Base-by-base conservation (phyloP, 352 stramenopile genomes). In the Pythium periplocum region DNA sequence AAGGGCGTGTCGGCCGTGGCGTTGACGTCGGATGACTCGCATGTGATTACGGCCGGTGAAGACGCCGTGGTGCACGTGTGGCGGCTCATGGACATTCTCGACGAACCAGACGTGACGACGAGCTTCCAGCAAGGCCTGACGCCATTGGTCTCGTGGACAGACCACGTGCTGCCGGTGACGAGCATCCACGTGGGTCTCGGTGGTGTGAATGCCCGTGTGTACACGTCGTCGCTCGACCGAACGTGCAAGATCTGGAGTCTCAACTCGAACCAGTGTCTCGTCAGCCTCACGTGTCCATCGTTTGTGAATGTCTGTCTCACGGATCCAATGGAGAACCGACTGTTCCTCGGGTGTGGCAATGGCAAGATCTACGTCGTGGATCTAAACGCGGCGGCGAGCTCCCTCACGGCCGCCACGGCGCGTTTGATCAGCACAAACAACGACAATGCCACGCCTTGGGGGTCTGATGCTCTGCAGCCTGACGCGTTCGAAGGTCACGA, bases 31-130 rank as follows among this genome's bases (percentile, higher is more conserved):
- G 81, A 93, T 55, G 78, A 91, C 58, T 90, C 79, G 30, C 86
- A 90, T 48, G 63, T 93, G 8, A 71, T 91, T 39, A 90, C 83
- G 3, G 81, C 75, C 17, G 83, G 82, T 38, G 85, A 93, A 40
- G 85, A 95, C 51, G 85, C 85, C 11, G 63, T 95, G 46, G 77
- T 93, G 43, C 80, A 90, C 52, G 81, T 78, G 6, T 95, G 85
- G 85, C 69, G 75, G 45, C 68, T 90, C 12, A 59, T 85, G 55
- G 77, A 90, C 59, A 64, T 88, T 45, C 58, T 90, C 39, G 80
- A 88, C 46, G 72, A 78, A 52, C 71, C 70, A 3, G 75, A 84
- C 36, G 66, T 73, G 36, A 77, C 68, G 10, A 63, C 71, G 35
- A 80, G 69, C 48, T 86, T 86, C 54, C 68, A 82, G 48, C 69